phyloP scores from a whole-genome alignment of 768 basidiomycete genomes.

The Suillus subaureus region DNA sequence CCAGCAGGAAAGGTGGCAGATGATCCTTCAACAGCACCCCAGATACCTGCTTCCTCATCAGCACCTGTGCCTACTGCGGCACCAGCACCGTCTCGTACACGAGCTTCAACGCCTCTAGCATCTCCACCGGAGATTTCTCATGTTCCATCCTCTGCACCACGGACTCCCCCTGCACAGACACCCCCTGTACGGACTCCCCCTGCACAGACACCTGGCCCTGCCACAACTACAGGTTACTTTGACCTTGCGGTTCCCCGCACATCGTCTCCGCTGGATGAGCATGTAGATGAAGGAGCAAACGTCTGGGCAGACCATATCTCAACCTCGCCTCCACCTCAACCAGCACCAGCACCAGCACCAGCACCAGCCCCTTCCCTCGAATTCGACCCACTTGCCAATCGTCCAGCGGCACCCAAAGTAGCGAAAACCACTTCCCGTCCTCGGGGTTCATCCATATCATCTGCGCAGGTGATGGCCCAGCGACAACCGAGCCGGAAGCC shows the following conservation, averaged over 20 bases:
- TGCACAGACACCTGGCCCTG: conserved; percentile 7
- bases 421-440: conserved; percentile 27
- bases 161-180: conserved; percentile 19
- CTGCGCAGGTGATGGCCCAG: conserved; percentile 23
- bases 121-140: conserved; percentile 14
- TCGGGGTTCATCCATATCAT: conserved; percentile 26
- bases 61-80: conserved; percentile 13
- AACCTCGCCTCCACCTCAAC: neutral
- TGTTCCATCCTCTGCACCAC: neutral
- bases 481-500: conserved; percentile 26
- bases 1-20: conserved; percentile 2
- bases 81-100: conserved; percentile 17
- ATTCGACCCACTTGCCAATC: neutral
- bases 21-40: neutral
- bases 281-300: conserved; percentile 21
- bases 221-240: conserved; percentile 21
- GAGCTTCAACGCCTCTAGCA: conserved; percentile 21
- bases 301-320: conserved; percentile 31
- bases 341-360: conserved; percentile 16
- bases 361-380: neutral
- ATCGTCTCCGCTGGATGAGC: conserved; percentile 22
- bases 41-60: conserved; percentile 11
- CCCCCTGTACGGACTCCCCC: conserved; percentile 20
- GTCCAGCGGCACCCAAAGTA: conserved; percentile 16
- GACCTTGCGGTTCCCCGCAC: conserved; percentile 26